These are phyloP conservation scores for Cladophialophora carrionii DNA, from an alignment of 2,329 filamentous ascomycete species.

Conservation along the genomic window DNA sequence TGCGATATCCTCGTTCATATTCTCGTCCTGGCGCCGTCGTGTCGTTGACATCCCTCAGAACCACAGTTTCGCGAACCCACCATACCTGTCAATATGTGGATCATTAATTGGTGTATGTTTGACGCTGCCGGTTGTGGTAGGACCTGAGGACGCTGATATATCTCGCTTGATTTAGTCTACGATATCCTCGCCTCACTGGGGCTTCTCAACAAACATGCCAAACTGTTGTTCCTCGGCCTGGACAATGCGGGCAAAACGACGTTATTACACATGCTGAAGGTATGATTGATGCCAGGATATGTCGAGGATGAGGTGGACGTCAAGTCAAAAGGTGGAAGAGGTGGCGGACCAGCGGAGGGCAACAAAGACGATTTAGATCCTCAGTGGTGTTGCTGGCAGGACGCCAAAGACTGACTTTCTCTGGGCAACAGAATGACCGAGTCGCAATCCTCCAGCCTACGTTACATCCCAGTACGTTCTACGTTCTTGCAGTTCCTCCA, in stretches of 20 bases:
- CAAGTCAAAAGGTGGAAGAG: neutral
- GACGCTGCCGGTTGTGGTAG: neutral
- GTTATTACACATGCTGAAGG: slow-evolving; percentile 93
- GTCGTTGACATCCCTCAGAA: neutral
- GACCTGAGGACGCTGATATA: slow-evolving; percentile 17
- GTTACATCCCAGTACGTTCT: slow-evolving; percentile 78
- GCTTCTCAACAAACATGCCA: slow-evolving; percentile 92
- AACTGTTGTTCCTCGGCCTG: slow-evolving; percentile 88
- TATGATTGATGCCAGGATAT: slow-evolving; percentile 49
- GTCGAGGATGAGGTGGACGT: slow-evolving; percentile 12
- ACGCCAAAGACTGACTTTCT: neutral
- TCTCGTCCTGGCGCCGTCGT: neutral
- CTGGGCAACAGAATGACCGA: slow-evolving; percentile 72
- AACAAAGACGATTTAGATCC: slow-evolving; percentile 1
- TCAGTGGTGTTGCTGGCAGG: neutral
- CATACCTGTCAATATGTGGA: slow-evolving; percentile 70
- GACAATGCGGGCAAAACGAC: slow-evolving; percentile 96
- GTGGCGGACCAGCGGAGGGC: neutral
- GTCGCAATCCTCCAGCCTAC: slow-evolving; percentile 89
- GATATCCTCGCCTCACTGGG: slow-evolving; percentile 85
- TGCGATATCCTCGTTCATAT: slow-evolving; percentile 19
- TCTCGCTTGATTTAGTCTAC: slow-evolving; percentile 64
- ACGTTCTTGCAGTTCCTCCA: neutral
- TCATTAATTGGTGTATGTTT: slow-evolving; percentile 85
- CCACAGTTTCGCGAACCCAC: neutral